Conservation (phyloP, 805 yeast species). For the Spathaspora gorwiae region DNA sequence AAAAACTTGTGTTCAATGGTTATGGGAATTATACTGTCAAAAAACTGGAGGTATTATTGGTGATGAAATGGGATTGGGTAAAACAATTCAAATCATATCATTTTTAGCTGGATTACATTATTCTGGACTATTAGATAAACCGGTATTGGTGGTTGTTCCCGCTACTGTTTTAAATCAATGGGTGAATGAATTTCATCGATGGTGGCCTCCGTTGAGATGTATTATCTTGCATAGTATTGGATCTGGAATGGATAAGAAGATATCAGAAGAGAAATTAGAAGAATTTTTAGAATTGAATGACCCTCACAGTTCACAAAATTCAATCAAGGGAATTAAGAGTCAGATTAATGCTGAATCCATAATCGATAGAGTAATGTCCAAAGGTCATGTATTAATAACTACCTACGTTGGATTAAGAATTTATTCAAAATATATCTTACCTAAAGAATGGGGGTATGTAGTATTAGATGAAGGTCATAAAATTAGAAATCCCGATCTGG, state of each 20-base stretch:
- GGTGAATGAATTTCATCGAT: slow-evolving; percentile 92
- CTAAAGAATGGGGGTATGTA: slow-evolving; percentile 81
- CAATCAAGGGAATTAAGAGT: slow-evolving; percentile 22
- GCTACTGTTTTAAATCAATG: slow-evolving; percentile 95
- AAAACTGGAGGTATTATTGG: slow-evolving; percentile 93
- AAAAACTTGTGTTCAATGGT: slow-evolving; percentile 95
- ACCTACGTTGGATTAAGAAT: slow-evolving; percentile 84
- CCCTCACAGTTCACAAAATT: slow-evolving; percentile 19
- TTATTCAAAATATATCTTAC: slow-evolving; percentile 59
- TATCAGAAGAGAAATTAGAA: slow-evolving; percentile 49
- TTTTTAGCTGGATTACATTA: slow-evolving; percentile 89
- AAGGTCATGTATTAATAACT: slow-evolving; percentile 84
- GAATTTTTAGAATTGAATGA: slow-evolving; percentile 42
- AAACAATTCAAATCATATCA: slow-evolving; percentile 88
- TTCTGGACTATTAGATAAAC: slow-evolving; percentile 67
- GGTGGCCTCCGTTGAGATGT: slow-evolving; percentile 97
- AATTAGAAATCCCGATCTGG: slow-evolving; percentile 90
- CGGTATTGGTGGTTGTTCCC: slow-evolving; percentile 86
- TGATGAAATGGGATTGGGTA: slow-evolving; percentile 98
- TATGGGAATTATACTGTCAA: slow-evolving; percentile 88
- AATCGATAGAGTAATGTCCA: slow-evolving; percentile 51
- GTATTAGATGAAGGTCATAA: slow-evolving; percentile 96
- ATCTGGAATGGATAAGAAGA: slow-evolving; percentile 57
- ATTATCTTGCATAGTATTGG: slow-evolving; percentile 91
- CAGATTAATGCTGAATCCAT: slow-evolving; percentile 43